phyloP scores from a whole-genome alignment of 1,139 yeast species.

The Saccharomycopsis hybrid region DNA sequence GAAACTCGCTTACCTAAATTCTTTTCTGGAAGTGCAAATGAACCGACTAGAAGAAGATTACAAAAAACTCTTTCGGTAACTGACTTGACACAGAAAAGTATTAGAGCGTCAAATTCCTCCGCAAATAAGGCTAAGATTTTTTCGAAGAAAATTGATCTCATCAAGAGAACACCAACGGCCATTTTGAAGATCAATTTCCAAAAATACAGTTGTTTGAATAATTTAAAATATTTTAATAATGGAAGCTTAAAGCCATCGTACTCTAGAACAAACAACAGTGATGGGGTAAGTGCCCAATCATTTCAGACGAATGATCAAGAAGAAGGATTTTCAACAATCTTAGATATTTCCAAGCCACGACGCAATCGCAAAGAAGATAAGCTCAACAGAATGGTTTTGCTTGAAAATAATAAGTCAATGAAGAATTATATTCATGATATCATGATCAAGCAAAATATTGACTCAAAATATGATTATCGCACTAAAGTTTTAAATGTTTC shows the following conservation, averaged over 20 bases:
- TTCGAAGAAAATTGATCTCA: constrained; percentile 6
- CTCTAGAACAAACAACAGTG: no score
- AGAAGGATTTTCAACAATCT: no score
- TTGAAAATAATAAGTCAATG: constrained; percentile 3
- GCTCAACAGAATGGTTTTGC: neutral
- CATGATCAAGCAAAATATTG: neutral
- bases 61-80: constrained; percentile 14
- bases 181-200: constrained; percentile 7
- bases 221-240: no score
- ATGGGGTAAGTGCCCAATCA: no score
- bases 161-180: constrained; percentile 12
- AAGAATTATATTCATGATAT: constrained; percentile 5
- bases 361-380: neutral
- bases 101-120: constrained; percentile 11
- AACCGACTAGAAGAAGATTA: constrained; percentile 1
- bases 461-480: neutral
- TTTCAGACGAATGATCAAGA: no score
- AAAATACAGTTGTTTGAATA: constrained; percentile 8
- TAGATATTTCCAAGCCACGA: no score
- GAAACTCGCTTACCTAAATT: no score
- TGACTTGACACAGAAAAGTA: constrained; percentile 20
- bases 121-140: constrained; percentile 2
- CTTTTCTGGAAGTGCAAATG: neutral
- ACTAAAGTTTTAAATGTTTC: neutral
- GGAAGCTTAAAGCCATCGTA: neutral